Conservation (phyloP, 768 basidiomycete species). For the Pholiota molesta region DNA sequence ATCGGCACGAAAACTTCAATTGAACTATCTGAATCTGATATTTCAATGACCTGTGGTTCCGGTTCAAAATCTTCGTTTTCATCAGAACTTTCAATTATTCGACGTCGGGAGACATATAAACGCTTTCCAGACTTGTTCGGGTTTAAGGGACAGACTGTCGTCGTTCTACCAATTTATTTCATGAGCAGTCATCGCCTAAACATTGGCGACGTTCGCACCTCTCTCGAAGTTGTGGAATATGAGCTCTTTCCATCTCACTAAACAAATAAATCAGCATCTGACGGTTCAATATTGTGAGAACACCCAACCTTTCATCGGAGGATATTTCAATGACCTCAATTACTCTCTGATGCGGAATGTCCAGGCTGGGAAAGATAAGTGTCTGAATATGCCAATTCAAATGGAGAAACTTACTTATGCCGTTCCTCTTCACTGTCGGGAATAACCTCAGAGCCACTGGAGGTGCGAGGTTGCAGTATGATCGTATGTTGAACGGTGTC, state of each 20-base stretch:
- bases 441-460: conserved; percentile 26
- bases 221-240: neutral
- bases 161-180: neutral
- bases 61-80: conserved; percentile 17
- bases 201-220: neutral
- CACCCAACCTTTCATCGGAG: conserved; percentile 31
- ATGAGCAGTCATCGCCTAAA: neutral
- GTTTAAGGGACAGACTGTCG: neutral
- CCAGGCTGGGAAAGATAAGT: neutral
- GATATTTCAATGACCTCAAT: conserved; percentile 57
- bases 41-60: conserved; percentile 30
- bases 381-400: neutral
- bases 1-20: conserved; percentile 4
- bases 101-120: conserved; percentile 23
- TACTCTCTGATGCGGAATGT: conserved; percentile 3
- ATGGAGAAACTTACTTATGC: conserved; percentile 27
- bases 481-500: neutral
- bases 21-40: conserved; percentile 27
- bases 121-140: neutral
- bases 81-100: conserved; percentile 39
- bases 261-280: neutral
- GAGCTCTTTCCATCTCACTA: neutral
- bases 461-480: neutral
- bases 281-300: neutral
- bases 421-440: conserved; percentile 56